A percentile compares a stretch with the other conserved stretches of the same genome.
phyloP scores from a whole-genome alignment of 78 protist genomes.

The Tieghemostelium lacteum region DNA sequence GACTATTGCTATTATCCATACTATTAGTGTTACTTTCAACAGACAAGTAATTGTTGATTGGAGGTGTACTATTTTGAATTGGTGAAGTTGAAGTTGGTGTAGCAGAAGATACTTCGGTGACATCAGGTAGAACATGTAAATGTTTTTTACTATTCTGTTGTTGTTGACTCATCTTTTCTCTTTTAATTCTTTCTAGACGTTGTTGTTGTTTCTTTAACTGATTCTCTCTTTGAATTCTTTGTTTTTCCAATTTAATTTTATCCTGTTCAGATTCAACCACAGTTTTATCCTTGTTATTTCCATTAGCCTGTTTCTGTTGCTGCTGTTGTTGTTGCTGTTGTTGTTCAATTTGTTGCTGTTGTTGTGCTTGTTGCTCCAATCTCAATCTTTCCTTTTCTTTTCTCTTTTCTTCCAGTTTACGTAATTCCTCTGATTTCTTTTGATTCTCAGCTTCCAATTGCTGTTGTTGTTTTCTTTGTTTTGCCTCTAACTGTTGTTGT shows the following conservation, averaged over 20 bases:
- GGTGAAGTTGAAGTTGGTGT: background rate
- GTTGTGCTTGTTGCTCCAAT: constrained; percentile 23
- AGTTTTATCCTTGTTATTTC: background rate
- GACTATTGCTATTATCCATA: background rate
- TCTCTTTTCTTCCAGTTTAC: constrained; percentile 56
- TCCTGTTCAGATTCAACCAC: constrained; percentile 11
- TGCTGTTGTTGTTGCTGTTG: constrained; percentile 19
- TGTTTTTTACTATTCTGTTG: background rate
- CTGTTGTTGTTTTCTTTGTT: constrained; percentile 53
- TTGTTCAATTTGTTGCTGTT: constrained; percentile 44
- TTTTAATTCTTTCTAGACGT: background rate
- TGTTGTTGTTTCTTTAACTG: background rate
- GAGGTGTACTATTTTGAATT: background rate
- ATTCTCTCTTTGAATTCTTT: constrained; percentile 48
- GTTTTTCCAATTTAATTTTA: constrained; percentile 50
- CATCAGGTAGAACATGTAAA: background rate
- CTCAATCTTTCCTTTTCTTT: constrained; percentile 49
- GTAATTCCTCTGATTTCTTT: constrained; percentile 32
- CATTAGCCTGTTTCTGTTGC: constrained; percentile 4
- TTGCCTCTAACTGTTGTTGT: constrained; percentile 31
- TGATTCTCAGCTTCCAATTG: constrained; percentile 24
- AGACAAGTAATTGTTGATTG: background rate
- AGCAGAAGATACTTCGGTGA: background rate
- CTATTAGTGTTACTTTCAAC: background rate
- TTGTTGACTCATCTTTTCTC: constrained; percentile 11